Evolutionary conservation across 441 rosid genomes (phyloP).

Genomic region (Aleurites moluccanus): DNA sequence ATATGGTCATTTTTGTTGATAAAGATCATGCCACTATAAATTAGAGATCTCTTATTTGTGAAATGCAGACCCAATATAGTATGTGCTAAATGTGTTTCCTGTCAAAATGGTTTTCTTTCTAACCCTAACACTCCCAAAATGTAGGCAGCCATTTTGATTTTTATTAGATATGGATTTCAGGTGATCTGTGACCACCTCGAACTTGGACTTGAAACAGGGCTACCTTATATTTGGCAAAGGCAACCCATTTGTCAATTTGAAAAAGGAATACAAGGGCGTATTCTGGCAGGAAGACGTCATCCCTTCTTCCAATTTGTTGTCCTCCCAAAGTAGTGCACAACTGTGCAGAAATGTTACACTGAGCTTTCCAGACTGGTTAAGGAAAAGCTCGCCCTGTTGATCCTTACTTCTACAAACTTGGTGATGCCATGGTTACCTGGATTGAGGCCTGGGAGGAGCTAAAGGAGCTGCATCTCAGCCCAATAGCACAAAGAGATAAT

Average conservation of each 20-base stretch:
- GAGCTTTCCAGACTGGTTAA: slow-evolving; percentile 38
- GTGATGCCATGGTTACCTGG: slow-evolving; percentile 43
- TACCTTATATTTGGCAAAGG: slow-evolving; percentile 42
- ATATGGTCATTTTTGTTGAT: background rate
- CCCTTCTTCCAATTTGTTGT: slow-evolving; percentile 36
- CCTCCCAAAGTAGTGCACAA: slow-evolving; percentile 36
- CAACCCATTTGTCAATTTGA: slow-evolving; percentile 40
- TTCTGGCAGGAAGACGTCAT: slow-evolving; percentile 43
- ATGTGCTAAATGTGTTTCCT: background rate
- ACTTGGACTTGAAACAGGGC: slow-evolving; percentile 36
- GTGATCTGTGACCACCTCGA: slow-evolving; percentile 39
- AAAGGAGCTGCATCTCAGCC: background rate
- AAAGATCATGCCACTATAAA: background rate
- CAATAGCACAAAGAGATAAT: background rate
- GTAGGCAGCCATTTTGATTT: background rate
- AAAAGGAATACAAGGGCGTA: slow-evolving; percentile 39
- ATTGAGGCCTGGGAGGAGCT: slow-evolving; percentile 44
- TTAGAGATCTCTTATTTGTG: background rate
- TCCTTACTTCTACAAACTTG: slow-evolving; percentile 36
- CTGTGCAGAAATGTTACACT: slow-evolving; percentile 32
- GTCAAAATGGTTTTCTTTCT: no score
- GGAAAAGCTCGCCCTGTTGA: slow-evolving; percentile 34
- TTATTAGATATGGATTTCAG: slow-evolving; percentile 15
- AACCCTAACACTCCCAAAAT: no score
- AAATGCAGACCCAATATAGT: background rate